Evolutionary conservation across 352 stramenopile species (phyloP).

Genomic region (Pythium periplocum): DNA sequence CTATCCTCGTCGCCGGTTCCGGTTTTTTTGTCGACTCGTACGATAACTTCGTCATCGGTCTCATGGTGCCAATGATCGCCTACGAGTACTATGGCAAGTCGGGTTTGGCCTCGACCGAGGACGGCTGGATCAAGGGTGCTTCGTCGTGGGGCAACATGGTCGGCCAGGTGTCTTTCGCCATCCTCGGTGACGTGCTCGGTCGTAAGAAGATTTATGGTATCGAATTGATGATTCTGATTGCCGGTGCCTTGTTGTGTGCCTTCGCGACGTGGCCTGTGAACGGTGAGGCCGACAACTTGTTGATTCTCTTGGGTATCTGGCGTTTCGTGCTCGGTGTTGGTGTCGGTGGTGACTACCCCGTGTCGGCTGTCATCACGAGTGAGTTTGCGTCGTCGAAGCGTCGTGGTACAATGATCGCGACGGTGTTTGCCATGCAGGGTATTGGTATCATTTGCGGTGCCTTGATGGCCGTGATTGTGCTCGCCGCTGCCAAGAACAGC

Average conservation of each 20-base stretch:
- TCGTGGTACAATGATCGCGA: constrained; percentile 39
- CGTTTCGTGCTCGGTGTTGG: constrained; percentile 47
- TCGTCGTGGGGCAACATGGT: constrained; percentile 21
- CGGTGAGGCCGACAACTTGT: constrained; percentile 34
- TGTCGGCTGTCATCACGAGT: constrained; percentile 46
- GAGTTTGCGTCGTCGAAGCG: constrained; percentile 37
- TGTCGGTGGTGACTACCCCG: constrained; percentile 24
- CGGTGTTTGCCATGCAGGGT: constrained; percentile 41
- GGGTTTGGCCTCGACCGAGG: constrained; percentile 21
- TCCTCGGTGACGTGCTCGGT: constrained; percentile 39
- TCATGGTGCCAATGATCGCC: constrained; percentile 17
- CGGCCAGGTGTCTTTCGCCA: constrained; percentile 42
- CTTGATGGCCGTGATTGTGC: constrained; percentile 20
- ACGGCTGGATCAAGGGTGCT: constrained; percentile 31
- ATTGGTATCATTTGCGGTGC: constrained; percentile 33
- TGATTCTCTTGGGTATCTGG: constrained; percentile 47
- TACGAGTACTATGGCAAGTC: constrained; percentile 45
- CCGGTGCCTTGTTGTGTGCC: constrained; percentile 7
- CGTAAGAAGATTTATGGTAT: constrained; percentile 45
- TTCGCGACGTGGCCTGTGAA: constrained; percentile 31
- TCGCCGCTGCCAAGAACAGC: no score
- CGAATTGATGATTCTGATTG: constrained; percentile 41
- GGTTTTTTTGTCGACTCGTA: constrained; percentile 56
- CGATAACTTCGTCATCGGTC: constrained; percentile 47
- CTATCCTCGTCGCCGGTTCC: constrained; percentile 27